Base-by-base conservation (phyloP, 2,329 filamentous ascomycete genomes). In the Exophiala spinifera region DNA sequence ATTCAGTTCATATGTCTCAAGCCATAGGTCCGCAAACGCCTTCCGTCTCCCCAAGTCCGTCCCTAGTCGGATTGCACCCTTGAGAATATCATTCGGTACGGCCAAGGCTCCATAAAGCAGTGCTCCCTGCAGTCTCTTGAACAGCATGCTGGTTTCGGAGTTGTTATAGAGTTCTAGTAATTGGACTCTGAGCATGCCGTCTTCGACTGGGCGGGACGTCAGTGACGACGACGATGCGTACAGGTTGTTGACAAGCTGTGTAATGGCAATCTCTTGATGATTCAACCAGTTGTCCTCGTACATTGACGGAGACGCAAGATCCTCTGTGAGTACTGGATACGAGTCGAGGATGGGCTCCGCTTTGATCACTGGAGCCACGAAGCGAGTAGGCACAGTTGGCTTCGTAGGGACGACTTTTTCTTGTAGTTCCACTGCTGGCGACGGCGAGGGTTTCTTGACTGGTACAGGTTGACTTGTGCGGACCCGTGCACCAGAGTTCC, bases 221-320 rank as follows among this genome's bases (percentile, higher is more conserved):
- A 49, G 23, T 1, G 55, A 34, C 20, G 61, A 49, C 23, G 58
- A 42, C 23, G 58, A 42, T 3, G 28, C 49, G 61, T 84, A 81
- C 45, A 84, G 68, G 13, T 72, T 71, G 65, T 86, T 86, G 44
- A 82, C 66, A 5, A 85, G 70, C 63, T 85, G 82, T 0, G 81
- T 81, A 42, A 86, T 77, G 34, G 80, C 78, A 19, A 79, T 70
- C 63, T 86, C 83, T 63, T 86, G 82, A 56, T 85, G 78, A 11
- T 72, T 74, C 34, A 86, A 76, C 82, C 83, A 86, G 52, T 78
- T 74, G 43, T 85, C 81, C 62, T 85, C 82, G 64, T 85, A 85
- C 59, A 86, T 72, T 49, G 78, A 74, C n/a, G 81, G 75, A 45
- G 78, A 76, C 2, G 72, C 69, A 21, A 85, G 71, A 60, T 83